Base-by-base conservation (phyloP, 2,329 filamentous ascomycete species). In the Exserohilum rostratum region DNA sequence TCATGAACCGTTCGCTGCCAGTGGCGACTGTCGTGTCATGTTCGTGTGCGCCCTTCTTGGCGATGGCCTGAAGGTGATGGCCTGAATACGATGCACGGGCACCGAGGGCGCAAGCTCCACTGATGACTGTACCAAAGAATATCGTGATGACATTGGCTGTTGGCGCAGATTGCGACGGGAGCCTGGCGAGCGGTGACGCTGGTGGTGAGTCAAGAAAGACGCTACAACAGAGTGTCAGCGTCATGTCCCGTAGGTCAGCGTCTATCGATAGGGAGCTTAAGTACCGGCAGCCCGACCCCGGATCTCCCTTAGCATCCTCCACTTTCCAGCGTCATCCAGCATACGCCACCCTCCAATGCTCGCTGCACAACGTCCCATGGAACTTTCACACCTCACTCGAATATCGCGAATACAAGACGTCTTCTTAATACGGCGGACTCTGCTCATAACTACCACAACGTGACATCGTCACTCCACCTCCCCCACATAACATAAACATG, bases 321-420 rank as follows among this genome's bases (percentile, higher is more conserved):
- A 48, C 38, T 44, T 44, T 50, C 57, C 61, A 58, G 57, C 57
- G 50, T 58, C 39, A 48, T 53, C 55, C 55, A 59, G 55, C 57
- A 50, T 44, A 48, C 54, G 58, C 58, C 61, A 60, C 57, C 45
- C 54, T 55, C 62, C 69, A 72, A 73, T 73, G 70, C 60, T 55
- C 48, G 55, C 61, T 55, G 60, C 53, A 57, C 56, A 51, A 54
- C 65, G 61, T 66, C 65, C 63, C 66, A 74, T 75, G 72, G 71
- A 73, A 70, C 50, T 65, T 63, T 58, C 50, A 60, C 53, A 60
- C 45, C 46, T 45, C 50, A 54, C 57, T 38, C 61, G 54, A 55
- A 59, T 69, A 61, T 55, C 47, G 43, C 61, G 50, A 59, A 61
- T 66, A 64, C 53, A 39, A 50, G 49, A 59, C 64, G 62, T 57